Base-by-base conservation (phyloP, 495 filamentous ascomycete species). In the Trichocladium antarcticum region DNA sequence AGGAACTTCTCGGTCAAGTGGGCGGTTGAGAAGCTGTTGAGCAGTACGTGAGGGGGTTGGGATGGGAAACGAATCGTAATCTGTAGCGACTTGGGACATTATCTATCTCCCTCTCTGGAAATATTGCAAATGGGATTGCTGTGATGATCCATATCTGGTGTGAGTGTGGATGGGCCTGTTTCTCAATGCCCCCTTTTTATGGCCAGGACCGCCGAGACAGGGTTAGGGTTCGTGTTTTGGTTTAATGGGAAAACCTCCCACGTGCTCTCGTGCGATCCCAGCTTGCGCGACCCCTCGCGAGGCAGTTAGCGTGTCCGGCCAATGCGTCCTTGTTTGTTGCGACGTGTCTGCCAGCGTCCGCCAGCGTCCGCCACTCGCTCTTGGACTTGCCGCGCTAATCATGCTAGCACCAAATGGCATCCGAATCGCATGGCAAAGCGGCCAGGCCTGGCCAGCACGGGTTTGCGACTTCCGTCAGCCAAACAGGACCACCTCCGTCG, bases 1-100 rank as follows among this genome's bases (percentile, higher is more conserved):
- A 82, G 92, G 58, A 93, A 87, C 45, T 73, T 98, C 54, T 95
- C 89, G 63, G 88, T 97, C 45, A 81, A 81, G 54, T 94, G 89
- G 84, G 89, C 86, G 21, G 87, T 92, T 12, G 74, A 77, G 51
- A 81, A 81, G 62, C 66, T 94, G 45, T 66, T 96, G 62, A 73
- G 67, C 51, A 72, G 64, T 44, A 42, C 51, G n/a, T 55, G 28
- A 53, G 4, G 32, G 11, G 10, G 7, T 17, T 19, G 3, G 24
- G 4, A 27, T 27, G 24, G 24, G 24, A 27, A 27, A 8, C 4
- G 24, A 4, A 27, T 27, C 24, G 8, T 27, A 8, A 27, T 27
- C 8, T 3, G 8, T 27, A 8, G 24, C 24, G 8, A 27, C 8
- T 27, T n/a, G n/a, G n/a, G n/a, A n/a, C n/a, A n/a, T n/a, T n/a